Base-by-base conservation (phyloP, 306 rosid species). In the Gastrolobium villosum region DNA sequence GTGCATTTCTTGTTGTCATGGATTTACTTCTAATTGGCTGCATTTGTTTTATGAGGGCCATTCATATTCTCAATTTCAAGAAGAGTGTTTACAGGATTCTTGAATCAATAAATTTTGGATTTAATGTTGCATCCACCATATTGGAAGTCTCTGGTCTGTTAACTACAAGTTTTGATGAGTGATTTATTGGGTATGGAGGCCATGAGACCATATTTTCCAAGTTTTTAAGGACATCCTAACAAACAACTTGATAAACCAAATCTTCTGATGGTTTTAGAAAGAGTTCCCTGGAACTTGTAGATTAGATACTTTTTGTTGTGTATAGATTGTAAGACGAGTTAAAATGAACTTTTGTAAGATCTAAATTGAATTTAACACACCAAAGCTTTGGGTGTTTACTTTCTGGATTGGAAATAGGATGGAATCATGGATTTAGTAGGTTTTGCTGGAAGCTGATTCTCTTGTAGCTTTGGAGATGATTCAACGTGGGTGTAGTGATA, bases 291-390 rank as follows among this genome's bases (percentile, higher is more conserved):
- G 26, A 70, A 36, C 46, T 41, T 15, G 10, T 65, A 52, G 48
- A 46, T 64, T 46, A n/a, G 57, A 63, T 72, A 46, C 46, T 36
- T 72, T 35, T 61, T 28, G 30, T 62, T 61, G 5, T 50, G 11
- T 49, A 37, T 52, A 68, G 41, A 15, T 69, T 53, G 26, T 52
- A 64, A 37, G 46, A 56, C 71, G 64, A 66, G 73, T 50, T 64
- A 8, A 49, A 35, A 20, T 67, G 75, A 66, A 15, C 9, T 30
- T 67, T 45, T 64, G n/a, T 8, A 41, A 53, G 43, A 54, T 43
- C 43, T 54, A 15, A 55, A 72, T 54, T 55, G 63, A 55, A 65
- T 39, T 8, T 31, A 79, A 39, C 39, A 3, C 31, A 14, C 2
- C 53, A 45, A 20, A 45, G 41, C 41, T 3, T 5, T 45, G 69